phyloP scores from a whole-genome alignment of 805 yeast genomes.

The Candida ulmi region DNA sequence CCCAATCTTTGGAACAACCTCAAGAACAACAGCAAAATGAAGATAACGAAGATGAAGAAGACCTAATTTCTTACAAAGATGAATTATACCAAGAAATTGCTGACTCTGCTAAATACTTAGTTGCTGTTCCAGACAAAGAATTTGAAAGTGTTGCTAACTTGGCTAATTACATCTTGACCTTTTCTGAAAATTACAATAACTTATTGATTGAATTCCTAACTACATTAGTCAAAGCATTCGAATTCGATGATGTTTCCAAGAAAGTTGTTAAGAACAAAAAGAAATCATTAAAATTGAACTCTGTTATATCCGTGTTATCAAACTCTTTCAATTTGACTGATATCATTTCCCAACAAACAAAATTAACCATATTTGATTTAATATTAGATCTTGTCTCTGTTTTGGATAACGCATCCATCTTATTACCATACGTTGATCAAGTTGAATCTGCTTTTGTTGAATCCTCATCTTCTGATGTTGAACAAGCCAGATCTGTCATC shows the following conservation, averaged over 20 bases:
- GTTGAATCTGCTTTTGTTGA: neutral
- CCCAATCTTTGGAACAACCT: conserved; percentile 6
- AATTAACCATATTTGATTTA: conserved; percentile 13
- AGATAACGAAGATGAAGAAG: conserved; percentile 15
- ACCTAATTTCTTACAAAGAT: conserved; percentile 13
- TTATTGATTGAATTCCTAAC: conserved; percentile 1
- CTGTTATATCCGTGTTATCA: conserved; percentile 16
- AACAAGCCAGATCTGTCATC: conserved; percentile 1
- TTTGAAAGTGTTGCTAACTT: conserved; percentile 22
- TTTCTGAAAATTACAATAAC: conserved; percentile 3
- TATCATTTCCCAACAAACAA: conserved; percentile 8
- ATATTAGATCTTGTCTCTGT: conserved; percentile 7
- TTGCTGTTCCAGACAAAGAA: conserved; percentile 20
- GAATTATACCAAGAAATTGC: conserved; percentile 16
- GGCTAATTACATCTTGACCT: conserved; percentile 17
- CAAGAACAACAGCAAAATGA: conserved; percentile 1
- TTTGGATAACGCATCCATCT: conserved; percentile 3
- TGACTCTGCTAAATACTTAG: conserved; percentile 8
- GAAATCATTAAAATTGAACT: conserved; percentile 7
- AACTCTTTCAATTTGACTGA: conserved; percentile 17
- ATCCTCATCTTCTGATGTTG: neutral
- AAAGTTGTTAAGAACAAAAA: conserved; percentile 7
- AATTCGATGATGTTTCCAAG: neutral
- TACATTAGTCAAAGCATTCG: conserved; percentile 1
- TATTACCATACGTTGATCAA: conserved; percentile 4